Evolutionary conservation across 257 asterid species (phyloP), one percentile per base, ranked within the genome.

Genomic region (Petunia secreta): DNA sequence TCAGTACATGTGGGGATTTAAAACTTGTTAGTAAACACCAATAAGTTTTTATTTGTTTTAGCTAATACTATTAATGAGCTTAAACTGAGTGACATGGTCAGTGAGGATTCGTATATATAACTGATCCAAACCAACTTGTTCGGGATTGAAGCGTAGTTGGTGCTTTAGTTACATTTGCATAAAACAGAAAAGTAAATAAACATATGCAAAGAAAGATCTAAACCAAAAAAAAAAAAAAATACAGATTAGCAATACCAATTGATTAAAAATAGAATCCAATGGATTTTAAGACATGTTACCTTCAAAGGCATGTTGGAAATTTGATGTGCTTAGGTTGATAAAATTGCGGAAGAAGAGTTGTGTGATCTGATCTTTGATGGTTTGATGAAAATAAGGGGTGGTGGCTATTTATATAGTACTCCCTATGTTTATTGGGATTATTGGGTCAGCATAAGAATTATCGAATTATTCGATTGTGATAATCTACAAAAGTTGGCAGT

Each of bases 241-340:
- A 25, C 25, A 25, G 25, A 25, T 25, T 25, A 25, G 25, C 25
- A 25, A 25, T 25, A 25, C 25, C 25, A 25, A 25, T 25, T 25
- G 25, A 25, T 25, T 25, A 1, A 3, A 40, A 66, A 41, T 3
- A 16, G 76, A 71, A 44, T 46, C 2, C 34, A 11, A 5, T 48
- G 46, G 36, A 40, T 1, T 1, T 5, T 16, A 5, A 34, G 34
- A 71, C 3, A 71, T 10, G 48, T 71, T 2, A 71, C 77, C 77
- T 71, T 71, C 77, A 71, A 50, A 71, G 0, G 44, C 77, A 71
- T 71, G 77, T 5, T 16, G 75, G 14, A 41, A 41, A 43, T 67
- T 44, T 50, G 77, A 50, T 71, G 44, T 48, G 4, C 2, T 71
- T 11, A 25, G 77, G 44, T 48, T 71, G 44, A 34, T 34, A 50